Evolutionary conservation across 805 yeast species (phyloP).

Genomic region (Kuraishia hungarica): DNA sequence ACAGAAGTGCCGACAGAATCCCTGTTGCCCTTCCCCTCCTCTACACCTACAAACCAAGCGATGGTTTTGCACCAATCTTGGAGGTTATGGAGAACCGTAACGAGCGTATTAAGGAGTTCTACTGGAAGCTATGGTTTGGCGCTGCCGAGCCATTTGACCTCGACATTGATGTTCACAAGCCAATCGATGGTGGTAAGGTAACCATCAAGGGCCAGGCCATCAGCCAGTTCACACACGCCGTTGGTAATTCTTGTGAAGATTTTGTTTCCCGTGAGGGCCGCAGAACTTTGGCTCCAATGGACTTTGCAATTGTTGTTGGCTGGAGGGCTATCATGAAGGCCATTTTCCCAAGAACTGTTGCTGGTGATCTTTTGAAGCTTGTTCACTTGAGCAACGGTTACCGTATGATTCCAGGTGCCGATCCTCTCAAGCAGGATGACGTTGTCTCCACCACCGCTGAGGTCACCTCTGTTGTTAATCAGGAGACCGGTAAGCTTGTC

Average conservation of each 20-base stretch:
- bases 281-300: conserved; percentile 93
- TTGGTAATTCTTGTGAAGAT: conserved; percentile 95
- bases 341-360: conserved; percentile 93
- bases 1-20: conserved; percentile 70
- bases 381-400: conserved; percentile 95
- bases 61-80: conserved; percentile 92
- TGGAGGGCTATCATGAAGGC: conserved; percentile 98
- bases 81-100: conserved; percentile 90
- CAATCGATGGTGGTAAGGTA: conserved; percentile 61
- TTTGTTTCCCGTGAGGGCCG: conserved; percentile 85
- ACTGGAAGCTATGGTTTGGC: conserved; percentile 97
- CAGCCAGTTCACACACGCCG: conserved; percentile 91
- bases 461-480: conserved; percentile 82
- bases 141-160: conserved; percentile 47
- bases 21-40: conserved; percentile 72
- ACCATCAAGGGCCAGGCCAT: conserved; percentile 69
- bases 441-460: conserved; percentile 75
- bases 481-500: conserved; percentile 89
- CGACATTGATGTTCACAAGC: conserved; percentile 61
- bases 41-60: conserved; percentile 71
- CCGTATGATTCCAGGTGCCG: conserved; percentile 86
- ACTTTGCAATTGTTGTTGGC: conserved; percentile 95
- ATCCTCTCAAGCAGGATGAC: conserved; percentile 84
- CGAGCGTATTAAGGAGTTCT: conserved; percentile 86
- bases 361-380: conserved; percentile 89